phyloP scores from a whole-genome alignment of 345 rosid genomes.

The Populus simonii region DNA sequence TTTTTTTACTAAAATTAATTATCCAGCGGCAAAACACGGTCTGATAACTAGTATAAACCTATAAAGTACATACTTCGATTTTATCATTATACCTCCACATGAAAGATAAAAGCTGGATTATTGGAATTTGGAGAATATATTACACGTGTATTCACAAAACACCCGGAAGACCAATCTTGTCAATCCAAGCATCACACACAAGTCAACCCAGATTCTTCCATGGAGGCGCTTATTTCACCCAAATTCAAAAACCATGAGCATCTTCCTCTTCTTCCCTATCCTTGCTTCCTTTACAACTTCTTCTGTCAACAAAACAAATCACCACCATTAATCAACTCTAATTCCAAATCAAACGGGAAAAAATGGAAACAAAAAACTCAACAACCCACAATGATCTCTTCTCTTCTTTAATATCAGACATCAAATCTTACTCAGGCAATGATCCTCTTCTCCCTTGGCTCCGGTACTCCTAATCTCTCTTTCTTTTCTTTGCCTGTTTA shows the following conservation, averaged over 20 bases:
- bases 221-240: not conserved
- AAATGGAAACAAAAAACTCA: slow-evolving; percentile 18
- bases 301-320: not conserved
- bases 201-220: no score
- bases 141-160: no score
- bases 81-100: no score
- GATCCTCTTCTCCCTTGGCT: slow-evolving; percentile 94
- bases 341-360: not conserved
- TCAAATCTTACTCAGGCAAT: slow-evolving; percentile 74
- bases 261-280: not conserved
- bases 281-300: not conserved
- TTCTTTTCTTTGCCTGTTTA: not conserved
- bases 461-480: slow-evolving; percentile 40
- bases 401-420: slow-evolving; percentile 69
- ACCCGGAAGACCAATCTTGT: no score
- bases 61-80: no score
- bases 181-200: no score
- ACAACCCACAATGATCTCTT: slow-evolving; percentile 42
- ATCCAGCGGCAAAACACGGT: no score
- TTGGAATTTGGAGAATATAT: no score
- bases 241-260: not conserved
- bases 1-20: no score
- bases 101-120: no score
- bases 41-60: no score
- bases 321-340: not conserved